Conservation (phyloP, 179 eudicot genomes). For the Beta macrorhiza region DNA sequence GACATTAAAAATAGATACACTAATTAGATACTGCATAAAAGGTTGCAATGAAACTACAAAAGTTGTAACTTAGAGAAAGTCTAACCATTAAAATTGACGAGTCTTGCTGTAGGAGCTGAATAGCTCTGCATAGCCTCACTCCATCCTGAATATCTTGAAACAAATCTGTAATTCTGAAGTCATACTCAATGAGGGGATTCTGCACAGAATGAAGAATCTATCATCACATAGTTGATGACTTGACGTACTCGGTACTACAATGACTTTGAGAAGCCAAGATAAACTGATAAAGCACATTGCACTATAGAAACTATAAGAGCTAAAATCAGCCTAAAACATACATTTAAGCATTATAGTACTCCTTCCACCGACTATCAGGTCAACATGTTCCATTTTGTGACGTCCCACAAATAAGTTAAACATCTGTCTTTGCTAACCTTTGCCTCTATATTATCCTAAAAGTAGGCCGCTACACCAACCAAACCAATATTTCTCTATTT, state of each 20-base stretch:
- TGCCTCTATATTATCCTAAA: neutral
- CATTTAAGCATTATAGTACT: neutral
- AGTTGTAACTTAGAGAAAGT: constrained; percentile 13
- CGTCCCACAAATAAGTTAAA: neutral
- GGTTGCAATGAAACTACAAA: neutral
- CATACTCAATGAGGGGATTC: constrained; percentile 76
- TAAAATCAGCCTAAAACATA: neutral
- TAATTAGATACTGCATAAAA: neutral
- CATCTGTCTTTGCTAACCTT: neutral
- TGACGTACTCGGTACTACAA: neutral
- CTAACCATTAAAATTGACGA: constrained; percentile 71
- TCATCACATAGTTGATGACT: neutral
- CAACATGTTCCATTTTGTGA: neutral
- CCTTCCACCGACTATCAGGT: neutral
- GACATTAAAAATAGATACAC: constrained; percentile 16
- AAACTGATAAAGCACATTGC: neutral
- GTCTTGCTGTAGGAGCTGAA: constrained; percentile 79
- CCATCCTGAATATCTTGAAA: constrained; percentile 88
- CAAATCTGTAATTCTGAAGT: constrained; percentile 65
- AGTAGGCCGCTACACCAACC: neutral
- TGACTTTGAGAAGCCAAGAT: neutral
- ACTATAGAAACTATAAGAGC: neutral
- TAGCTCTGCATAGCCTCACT: constrained; percentile 80
- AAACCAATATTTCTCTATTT: too few relatives aligned
- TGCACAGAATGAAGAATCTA: constrained; percentile 31